Evolutionary conservation across 805 yeast species (phyloP), one percentile per base, ranked within the genome.

Genomic region (Vanderwaltozyma polyspora): DNA sequence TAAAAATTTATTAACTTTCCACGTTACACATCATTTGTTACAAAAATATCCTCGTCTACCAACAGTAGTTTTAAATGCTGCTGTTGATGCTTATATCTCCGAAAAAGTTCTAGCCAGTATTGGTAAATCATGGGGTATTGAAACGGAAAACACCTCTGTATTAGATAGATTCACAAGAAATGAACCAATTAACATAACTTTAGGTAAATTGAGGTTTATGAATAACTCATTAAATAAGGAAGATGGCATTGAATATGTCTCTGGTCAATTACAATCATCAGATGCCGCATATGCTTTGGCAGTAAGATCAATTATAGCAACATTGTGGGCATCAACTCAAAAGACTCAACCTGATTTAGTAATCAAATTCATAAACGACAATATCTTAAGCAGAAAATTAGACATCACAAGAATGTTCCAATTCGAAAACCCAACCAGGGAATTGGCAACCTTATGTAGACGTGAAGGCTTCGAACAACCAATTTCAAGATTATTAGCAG

Each of bases 1-100:
- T 33, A 74, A 77, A 49, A 75, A 77, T 39, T 62, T 91, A 32
- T 62, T 91, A 40, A 72, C 78, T 10, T 84, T 76, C 57, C 79
- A 83, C 49, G 79, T 76, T 4, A 68, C 81, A 15, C 94, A 85
- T 56, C 63, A 80, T 46, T 64, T 89, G 39, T 62, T 85, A 47
- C 59, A 76, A 33, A 74, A 71, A 44, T 86, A 86, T 56, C 99
- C 99, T 35, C 74, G 99, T 55, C 67, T 91, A 33, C 98, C 99
- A 13, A 69, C 79, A 41, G 70, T 75, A 7, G 79, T 87, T 19
- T 70, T 85, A 37, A 74, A 77, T 46, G 74, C 77, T 6, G 83
- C 94, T 1, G 76, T 81, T 7, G 79, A 82, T 45, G 70, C 91
- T 1, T 82, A 76, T 52, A 69, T 81, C 51, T 82, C 89, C 3